Evolutionary conservation across 1,284 basidiomycete species (phyloP).

Genomic region (Ganoderma meredithae): DNA sequence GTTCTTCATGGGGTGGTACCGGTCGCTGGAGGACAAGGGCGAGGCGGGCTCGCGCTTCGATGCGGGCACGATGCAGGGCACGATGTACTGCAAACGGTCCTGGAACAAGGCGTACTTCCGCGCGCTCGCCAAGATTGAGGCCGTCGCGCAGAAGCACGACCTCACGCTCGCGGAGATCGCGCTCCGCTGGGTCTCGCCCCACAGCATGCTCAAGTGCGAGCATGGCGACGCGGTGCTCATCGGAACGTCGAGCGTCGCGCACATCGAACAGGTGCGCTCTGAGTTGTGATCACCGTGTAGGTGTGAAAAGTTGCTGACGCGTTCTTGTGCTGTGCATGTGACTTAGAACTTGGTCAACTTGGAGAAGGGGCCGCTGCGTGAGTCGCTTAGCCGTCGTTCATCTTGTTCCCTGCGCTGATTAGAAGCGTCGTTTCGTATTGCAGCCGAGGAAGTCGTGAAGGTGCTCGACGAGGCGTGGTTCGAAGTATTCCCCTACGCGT

Average conservation of each 20-base stretch:
- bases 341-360: constrained; percentile 57
- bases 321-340: no score
- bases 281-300: background rate
- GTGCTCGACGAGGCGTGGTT: constrained; percentile 49
- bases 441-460: constrained; percentile 47
- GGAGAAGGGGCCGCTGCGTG: constrained; percentile 64
- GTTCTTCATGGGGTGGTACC: constrained; percentile 41
- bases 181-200: constrained; percentile 64
- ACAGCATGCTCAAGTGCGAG: constrained; percentile 56
- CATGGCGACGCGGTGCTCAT: constrained; percentile 58
- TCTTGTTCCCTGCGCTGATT: background rate
- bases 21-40: constrained; percentile 38
- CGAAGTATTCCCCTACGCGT: constrained; percentile 40
- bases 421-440: background rate
- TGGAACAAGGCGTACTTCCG: constrained; percentile 60
- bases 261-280: constrained; percentile 52
- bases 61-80: constrained; percentile 41
- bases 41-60: constrained; percentile 51
- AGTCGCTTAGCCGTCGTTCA: constrained; percentile 34
- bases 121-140: constrained; percentile 49
- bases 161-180: constrained; percentile 58
- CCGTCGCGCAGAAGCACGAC: constrained; percentile 48
- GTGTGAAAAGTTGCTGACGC: background rate
- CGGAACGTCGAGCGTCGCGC: constrained; percentile 56
- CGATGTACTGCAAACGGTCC: constrained; percentile 44